Evolutionary conservation across 805 yeast species (phyloP).

Genomic region (Wickerhamiella vanderwaltii): DNA sequence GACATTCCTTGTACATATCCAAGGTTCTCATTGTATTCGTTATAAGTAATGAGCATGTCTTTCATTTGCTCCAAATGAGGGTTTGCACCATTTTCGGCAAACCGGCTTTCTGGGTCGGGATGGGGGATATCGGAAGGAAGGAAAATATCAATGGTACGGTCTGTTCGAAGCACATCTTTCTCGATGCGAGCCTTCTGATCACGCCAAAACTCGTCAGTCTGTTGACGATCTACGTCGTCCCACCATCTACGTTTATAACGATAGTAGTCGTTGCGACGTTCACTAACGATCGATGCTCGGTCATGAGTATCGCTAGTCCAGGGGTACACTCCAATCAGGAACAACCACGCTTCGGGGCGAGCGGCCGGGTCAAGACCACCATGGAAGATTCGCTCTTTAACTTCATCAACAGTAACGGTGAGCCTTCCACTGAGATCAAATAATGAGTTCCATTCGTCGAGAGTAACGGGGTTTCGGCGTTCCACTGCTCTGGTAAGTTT

Average conservation of each 20-base stretch:
- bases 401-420: conserved; percentile 59
- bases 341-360: conserved; percentile 74
- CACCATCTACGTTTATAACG: conserved; percentile 55
- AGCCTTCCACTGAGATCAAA: conserved; percentile 73
- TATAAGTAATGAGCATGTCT: conserved; percentile 73
- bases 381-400: conserved; percentile 75
- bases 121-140: conserved; percentile 34
- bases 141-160: conserved; percentile 61
- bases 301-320: conserved; percentile 76
- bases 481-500: conserved; percentile 43
- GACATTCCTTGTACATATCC: conserved; percentile 99
- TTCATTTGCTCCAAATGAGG: conserved; percentile 61
- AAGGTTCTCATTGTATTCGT: conserved; percentile 66
- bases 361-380: conserved; percentile 61
- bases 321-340: conserved; percentile 68
- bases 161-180: conserved; percentile 88
- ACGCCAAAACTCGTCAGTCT: conserved; percentile 59
- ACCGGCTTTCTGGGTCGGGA: conserved; percentile 35
- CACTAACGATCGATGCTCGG: conserved; percentile 44
- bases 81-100: conserved; percentile 59
- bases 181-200: conserved; percentile 86
- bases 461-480: conserved; percentile 53
- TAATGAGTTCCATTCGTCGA: conserved; percentile 70
- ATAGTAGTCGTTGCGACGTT: conserved; percentile 48
- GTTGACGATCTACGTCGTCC: conserved; percentile 46